These are phyloP conservation scores for Clonostachys rosea DNA, from an alignment of 2,329 filamentous ascomycete genomes.

Conservation along the genomic window DNA sequence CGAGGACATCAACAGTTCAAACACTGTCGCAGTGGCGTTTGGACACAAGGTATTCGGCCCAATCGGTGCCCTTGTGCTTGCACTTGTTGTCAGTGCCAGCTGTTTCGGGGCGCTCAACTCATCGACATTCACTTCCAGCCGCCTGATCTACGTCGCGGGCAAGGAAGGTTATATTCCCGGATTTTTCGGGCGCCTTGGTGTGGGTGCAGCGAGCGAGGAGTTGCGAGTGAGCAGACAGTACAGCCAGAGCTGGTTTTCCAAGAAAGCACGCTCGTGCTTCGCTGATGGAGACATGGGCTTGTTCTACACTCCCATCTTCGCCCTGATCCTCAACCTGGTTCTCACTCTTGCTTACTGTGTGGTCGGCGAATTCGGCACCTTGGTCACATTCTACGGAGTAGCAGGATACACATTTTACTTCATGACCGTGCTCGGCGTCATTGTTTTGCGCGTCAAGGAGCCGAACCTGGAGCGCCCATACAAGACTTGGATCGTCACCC, in stretches of 20 bases:
- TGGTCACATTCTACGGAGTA: constrained; percentile 96
- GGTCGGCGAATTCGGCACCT: constrained; percentile 84
- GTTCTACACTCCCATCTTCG: constrained; percentile 92
- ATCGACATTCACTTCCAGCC: constrained; percentile 86
- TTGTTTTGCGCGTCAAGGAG: constrained; percentile 83
- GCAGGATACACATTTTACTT: constrained; percentile 98
- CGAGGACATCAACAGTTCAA: constrained; percentile 74
- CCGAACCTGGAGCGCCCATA: constrained; percentile 87
- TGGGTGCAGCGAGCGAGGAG: constrained; percentile 41
- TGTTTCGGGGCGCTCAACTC: constrained; percentile 96
- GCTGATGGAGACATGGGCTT: constrained; percentile 76
- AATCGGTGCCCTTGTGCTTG: constrained; percentile 75
- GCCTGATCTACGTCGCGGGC: constrained; percentile 88
- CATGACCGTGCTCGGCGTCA: constrained; percentile 86
- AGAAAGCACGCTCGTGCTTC: constrained; percentile 55
- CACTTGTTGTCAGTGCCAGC: constrained; percentile 82
- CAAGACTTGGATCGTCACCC: constrained; percentile 93
- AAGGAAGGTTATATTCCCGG: constrained; percentile 91
- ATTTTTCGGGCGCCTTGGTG: constrained; percentile 78
- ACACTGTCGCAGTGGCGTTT: constrained; percentile 95
- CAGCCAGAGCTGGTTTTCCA: constrained; percentile 45
- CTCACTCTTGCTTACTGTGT: constrained; percentile 75
- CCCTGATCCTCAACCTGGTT: constrained; percentile 74
- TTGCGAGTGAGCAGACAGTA: constrained; percentile 30
- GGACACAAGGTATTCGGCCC: constrained; percentile 86